phyloP scores from a whole-genome alignment of 495 filamentous ascomycete species.

The Penicillium malachiteum region DNA sequence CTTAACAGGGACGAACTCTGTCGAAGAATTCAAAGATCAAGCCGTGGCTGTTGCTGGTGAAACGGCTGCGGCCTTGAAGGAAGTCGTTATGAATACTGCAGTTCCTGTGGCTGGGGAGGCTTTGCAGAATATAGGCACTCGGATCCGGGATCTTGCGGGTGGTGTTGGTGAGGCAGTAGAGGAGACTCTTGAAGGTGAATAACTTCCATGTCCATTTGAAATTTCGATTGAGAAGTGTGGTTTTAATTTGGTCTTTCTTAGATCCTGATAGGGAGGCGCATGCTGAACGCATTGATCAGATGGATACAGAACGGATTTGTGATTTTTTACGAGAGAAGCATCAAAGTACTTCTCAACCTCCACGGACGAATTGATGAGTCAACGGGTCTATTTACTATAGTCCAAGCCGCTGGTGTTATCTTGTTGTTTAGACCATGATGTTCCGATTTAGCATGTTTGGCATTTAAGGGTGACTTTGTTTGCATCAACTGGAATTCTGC shows the following conservation, averaged over 20 bases:
- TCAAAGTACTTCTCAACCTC: constrained; percentile 18
- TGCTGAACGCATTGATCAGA: constrained; percentile 27
- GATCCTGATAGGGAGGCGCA: neutral
- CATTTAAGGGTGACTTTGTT: neutral
- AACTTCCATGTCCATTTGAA: neutral
- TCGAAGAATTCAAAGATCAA: neutral
- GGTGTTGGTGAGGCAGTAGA: neutral
- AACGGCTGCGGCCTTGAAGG: neutral
- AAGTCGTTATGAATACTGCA: neutral
- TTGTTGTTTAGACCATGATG: too few species aligned
- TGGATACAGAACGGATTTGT: constrained; percentile 30
- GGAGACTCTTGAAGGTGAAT: neutral
- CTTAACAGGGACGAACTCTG: neutral
- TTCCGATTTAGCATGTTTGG: neutral
- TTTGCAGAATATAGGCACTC: neutral
- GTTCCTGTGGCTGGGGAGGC: neutral
- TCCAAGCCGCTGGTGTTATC: too few species aligned
- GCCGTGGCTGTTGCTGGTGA: neutral
- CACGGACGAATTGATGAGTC: neutral
- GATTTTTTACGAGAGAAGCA: constrained; percentile 35
- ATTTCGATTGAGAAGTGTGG: neutral
- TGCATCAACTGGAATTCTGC: neutral
- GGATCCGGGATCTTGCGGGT: neutral
- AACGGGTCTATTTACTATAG: neutral
- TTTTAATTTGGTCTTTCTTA: neutral